Evolutionary conservation across 495 filamentous ascomycete species (phyloP).

Genomic region (Collariella sp.): DNA sequence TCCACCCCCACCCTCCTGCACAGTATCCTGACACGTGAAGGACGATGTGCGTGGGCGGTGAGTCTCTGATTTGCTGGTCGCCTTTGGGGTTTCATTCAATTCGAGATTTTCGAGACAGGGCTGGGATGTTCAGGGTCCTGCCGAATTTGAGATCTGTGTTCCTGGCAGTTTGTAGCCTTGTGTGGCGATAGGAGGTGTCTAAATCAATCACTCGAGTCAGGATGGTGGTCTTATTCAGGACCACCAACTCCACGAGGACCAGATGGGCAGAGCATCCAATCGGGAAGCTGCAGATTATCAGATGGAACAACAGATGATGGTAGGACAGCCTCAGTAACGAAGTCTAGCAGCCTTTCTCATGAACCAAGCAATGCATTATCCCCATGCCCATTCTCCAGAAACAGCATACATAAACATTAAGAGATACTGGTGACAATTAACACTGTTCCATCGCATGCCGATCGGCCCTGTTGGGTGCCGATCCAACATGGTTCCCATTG

Average conservation of each 20-base stretch:
- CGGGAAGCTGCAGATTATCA: neutral
- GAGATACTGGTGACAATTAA: too few relatives aligned
- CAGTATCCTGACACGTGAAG: slow-evolving; percentile 13
- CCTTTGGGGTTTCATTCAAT: neutral
- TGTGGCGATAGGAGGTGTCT: too few relatives aligned
- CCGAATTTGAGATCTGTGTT: too few relatives aligned
- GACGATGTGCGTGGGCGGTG: neutral
- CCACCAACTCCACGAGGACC: too few relatives aligned
- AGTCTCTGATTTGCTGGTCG: neutral
- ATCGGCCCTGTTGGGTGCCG: too few relatives aligned
- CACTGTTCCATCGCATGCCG: too few relatives aligned
- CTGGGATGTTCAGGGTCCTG: too few relatives aligned
- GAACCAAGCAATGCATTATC: too few relatives aligned
- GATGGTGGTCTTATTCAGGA: neutral
- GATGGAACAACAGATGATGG: neutral
- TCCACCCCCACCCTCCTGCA: neutral
- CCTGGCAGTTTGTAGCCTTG: neutral
- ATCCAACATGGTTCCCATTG: too few relatives aligned
- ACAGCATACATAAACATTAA: too few relatives aligned
- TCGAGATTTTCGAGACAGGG: neutral
- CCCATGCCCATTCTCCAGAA: too few relatives aligned
- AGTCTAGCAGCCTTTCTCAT: too few relatives aligned
- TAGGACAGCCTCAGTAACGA: neutral
- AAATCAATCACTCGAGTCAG: neutral
- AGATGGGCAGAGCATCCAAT: neutral